Evolutionary conservation across 225 moss, liverwort and hornwort genomes (phyloP), one percentile per base, ranked within the genome.

Genomic region (Pleurozium schreberi): DNA sequence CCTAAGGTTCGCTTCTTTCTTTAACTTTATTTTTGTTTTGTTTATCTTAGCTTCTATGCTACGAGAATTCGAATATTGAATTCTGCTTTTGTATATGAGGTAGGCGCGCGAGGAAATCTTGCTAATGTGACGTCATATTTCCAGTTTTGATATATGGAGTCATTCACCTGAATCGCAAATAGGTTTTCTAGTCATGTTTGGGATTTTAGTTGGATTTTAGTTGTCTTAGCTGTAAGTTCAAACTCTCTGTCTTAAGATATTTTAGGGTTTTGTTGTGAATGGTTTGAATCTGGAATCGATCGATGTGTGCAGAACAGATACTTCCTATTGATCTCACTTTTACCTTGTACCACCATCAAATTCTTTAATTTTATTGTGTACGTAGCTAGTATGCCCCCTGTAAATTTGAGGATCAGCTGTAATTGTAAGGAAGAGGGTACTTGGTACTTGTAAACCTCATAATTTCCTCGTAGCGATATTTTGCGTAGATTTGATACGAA

Each of bases 1-100:
- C 96, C 98, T 28, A 99, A 99, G 98, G 98, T 98, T 70, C 75
- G 82, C 83, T 58, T 87, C 80, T 83, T 87, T 81, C 79, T 34
- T 88, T 57, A n/a, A 30, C 80, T 55, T 71, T 26, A 31, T 74
- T 45, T 42, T 85, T 22, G 55, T 45, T 70, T 38, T 23, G 34
- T 75, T 84, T 68, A 20, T 80, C 52, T 12, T 67, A 27, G 57
- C 64, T 47, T 81, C 70, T 62, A 43, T 83, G 87, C 45, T 40
- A 36, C 61, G 63, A 52, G 27, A 71, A 70, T 83, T 47, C 45
- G n/a, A 62, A 64, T 58, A 19, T 78, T 38, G 76, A 88, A 36
- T 71, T 83, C 50, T 74, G 36, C 38, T 84, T 86, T 26, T 84
- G 86, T 40, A 43, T 65, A 38, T 67, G 68, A 70, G 34, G 18